Evolutionary conservation across 164 flowering plant genomes (phyloP).

Genomic region (Nymphaea colorata): DNA sequence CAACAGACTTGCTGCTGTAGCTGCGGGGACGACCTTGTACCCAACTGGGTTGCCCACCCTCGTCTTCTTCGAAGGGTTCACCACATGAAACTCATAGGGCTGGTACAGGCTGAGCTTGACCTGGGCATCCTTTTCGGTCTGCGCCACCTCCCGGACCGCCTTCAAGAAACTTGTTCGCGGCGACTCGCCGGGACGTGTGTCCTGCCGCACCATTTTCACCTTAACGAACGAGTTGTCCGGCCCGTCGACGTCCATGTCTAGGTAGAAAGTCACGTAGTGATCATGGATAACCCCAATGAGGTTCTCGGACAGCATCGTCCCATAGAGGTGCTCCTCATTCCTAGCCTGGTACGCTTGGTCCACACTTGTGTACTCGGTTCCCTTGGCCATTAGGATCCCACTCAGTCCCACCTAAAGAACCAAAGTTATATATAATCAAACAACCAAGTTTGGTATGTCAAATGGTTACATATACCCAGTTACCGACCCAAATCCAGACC

Average conservation of each 20-base stretch:
- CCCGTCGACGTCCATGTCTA: constrained; percentile 66
- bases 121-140: constrained; percentile 83
- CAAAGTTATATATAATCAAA: no score
- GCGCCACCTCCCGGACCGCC: constrained; percentile 44
- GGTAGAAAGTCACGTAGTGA: constrained; percentile 43
- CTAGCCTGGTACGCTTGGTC: constrained; percentile 14
- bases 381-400: constrained; percentile 51
- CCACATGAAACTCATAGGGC: constrained; percentile 73
- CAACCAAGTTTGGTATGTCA: no score
- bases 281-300: constrained; percentile 51
- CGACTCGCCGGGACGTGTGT: constrained; percentile 33
- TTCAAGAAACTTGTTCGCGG: constrained; percentile 68
- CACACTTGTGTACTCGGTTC: constrained; percentile 16
- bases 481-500: no score
- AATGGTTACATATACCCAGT: no score
- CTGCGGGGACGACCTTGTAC: constrained; percentile 79
- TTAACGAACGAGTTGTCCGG: constrained; percentile 64
- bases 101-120: constrained; percentile 71
- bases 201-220: constrained; percentile 34
- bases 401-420: constrained; percentile 39
- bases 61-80: constrained; percentile 54
- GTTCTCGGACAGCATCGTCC: constrained; percentile 44
- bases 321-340: constrained; percentile 18
- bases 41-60: constrained; percentile 81
- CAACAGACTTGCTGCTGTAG: constrained; percentile 76